These are phyloP conservation scores for Metarhizium humberi DNA, from an alignment of 2,329 filamentous ascomycete genomes.

Conservation along the genomic window DNA sequence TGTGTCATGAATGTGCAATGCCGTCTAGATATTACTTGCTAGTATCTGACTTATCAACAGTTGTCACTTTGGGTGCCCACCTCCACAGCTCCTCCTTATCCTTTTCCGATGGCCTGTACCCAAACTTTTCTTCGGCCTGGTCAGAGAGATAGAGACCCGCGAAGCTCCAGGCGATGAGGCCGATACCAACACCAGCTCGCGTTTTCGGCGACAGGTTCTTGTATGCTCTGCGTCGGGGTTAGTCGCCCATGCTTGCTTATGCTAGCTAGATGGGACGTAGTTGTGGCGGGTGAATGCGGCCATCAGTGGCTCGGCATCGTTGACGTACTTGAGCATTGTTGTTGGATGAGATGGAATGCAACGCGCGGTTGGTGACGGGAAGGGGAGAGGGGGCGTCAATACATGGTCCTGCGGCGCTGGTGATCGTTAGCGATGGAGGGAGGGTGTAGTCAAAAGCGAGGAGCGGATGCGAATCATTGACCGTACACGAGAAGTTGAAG, in stretches of 20 bases:
- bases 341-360: neutral
- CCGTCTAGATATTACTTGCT: neutral
- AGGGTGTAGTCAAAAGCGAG: no score
- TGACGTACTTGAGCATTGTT: slow-evolving; percentile 11
- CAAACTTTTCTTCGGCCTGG: slow-evolving; percentile 62
- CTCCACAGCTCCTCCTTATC: slow-evolving; percentile 60
- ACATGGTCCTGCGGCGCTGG: neutral
- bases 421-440: neutral
- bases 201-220: slow-evolving; percentile 61
- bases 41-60: slow-evolving; percentile 36
- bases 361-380: no score
- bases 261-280: no score
- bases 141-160: slow-evolving; percentile 67
- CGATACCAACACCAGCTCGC: slow-evolving; percentile 61
- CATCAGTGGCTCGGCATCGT: neutral
- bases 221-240: slow-evolving; percentile 46
- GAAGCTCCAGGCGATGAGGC: slow-evolving; percentile 67
- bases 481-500: neutral
- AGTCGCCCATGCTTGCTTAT: neutral
- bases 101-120: slow-evolving; percentile 61
- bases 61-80: slow-evolving; percentile 51
- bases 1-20: no score
- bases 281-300: neutral
- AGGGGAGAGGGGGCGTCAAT: neutral
- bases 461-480: neutral